Evolutionary conservation across 257 asterid genomes (phyloP), one percentile per base, ranked within the genome.

Genomic region (Rauvolfia tetraphylla): DNA sequence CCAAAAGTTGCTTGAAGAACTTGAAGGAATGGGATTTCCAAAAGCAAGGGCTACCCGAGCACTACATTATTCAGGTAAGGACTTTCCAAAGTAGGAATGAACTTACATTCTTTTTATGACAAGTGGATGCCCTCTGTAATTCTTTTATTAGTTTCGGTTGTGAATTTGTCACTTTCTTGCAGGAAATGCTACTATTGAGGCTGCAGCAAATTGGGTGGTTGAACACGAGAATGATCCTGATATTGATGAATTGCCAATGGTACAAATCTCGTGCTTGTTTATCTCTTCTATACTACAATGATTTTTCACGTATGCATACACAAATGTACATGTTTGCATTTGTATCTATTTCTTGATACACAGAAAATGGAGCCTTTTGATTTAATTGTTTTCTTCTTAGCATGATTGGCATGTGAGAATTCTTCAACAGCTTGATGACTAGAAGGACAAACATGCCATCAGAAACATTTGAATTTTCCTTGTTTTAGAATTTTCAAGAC

Each of bases 191-290:
- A 87, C 85, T 81, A 85, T 86, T 59, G 98, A 95, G 88, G 94
- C 93, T 75, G 97, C 98, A 36, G 96, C 81, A 79, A 91, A 88
- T 86, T 95, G 99, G 99, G 84, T 87, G 38, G 96, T 91, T 75
- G 97, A 95, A 78, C 97, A 95, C 83, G 98, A 93, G 83, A 90
- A 88, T 81, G 97, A 95, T 80, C 82, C 92, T 22, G 94, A 95
- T 77, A 88, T 95, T 76, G 98, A 95, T 73, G 89, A 88, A 81
- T 84, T 90, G 90, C 98, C 92, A 70, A 59, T 88, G 97, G 99
- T 90, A 92, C 33, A 88, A 78, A 34, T 77, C 59, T 33, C 54
- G 31, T 71, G 13, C 14, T 39, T 4, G 22, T 31, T 3, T 65
- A 23, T 17, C 75, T 51, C 29, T 22, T 66, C 3, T 0, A n/a